These are phyloP conservation scores for Aspergillus bombycis DNA, from an alignment of 2,329 filamentous ascomycete genomes.

Conservation along the genomic window DNA sequence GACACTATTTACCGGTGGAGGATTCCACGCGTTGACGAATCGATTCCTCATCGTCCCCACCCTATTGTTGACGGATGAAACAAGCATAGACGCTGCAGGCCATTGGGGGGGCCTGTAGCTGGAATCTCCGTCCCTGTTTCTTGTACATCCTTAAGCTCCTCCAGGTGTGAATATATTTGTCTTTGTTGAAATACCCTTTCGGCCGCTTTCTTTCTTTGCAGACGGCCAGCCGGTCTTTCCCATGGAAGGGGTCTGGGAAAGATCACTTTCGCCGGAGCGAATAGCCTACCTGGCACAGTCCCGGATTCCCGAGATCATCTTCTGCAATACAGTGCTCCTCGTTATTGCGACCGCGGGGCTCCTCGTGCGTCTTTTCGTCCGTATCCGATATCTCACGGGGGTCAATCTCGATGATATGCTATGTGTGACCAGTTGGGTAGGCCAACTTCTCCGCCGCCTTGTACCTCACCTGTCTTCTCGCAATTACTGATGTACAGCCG, in stretches of 20 bases:
- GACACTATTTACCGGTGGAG: not conserved
- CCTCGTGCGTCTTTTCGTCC: conserved; percentile 21
- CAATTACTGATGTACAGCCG: not conserved
- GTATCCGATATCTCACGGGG: conserved; percentile 19
- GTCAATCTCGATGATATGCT: conserved; percentile 22
- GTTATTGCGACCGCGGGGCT: conserved; percentile 12
- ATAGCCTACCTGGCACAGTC: conserved; percentile 15
- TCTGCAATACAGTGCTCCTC: conserved; percentile 20
- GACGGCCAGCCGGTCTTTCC: conserved; percentile 12
- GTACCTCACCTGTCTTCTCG: too few species aligned
- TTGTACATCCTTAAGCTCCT: not conserved
- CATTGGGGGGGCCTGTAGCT: conserved; percentile 8
- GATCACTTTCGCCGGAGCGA: conserved; percentile 15
- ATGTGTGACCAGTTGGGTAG: conserved; percentile 21
- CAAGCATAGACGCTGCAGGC: conserved; percentile 4
- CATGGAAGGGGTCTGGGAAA: conserved; percentile 16
- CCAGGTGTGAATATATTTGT: conserved; percentile 1
- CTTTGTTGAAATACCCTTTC: not conserved
- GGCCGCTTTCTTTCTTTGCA: not conserved
- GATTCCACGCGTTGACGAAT: conserved; percentile 11
- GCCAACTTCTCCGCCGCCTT: not conserved
- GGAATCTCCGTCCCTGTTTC: conserved; percentile 1
- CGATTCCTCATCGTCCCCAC: not conserved
- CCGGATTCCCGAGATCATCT: conserved; percentile 17
- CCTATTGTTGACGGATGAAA: conserved; percentile 12